Evolutionary conservation across 768 basidiomycete genomes (phyloP).

Genomic region (Amanita molliuscula): DNA sequence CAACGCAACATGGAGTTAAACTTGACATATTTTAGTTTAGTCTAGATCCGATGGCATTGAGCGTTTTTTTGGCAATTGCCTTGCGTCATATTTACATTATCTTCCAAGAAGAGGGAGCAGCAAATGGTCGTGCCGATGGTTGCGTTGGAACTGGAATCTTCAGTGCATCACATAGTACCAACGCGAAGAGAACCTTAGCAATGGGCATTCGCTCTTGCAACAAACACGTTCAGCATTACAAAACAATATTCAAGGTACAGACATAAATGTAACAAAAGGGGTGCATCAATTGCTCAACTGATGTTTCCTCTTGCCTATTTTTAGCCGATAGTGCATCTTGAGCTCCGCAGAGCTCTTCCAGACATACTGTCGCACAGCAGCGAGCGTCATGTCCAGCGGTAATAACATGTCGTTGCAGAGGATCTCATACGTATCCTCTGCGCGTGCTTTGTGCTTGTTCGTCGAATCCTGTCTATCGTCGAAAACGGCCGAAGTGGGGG

Average conservation of each 20-base stretch:
- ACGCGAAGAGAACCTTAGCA: too few species aligned
- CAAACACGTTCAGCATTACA: background rate
- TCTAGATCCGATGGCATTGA: too few species aligned
- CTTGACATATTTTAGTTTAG: too few species aligned
- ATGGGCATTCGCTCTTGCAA: background rate
- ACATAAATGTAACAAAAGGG: background rate
- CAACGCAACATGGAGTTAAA: too few species aligned
- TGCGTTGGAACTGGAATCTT: too few species aligned
- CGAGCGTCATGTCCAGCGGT: slow-evolving; percentile 82
- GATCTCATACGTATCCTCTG: slow-evolving; percentile 77
- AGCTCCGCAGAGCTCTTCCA: slow-evolving; percentile 74
- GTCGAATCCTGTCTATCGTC: background rate
- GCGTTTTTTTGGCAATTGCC: too few species aligned
- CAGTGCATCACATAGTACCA: too few species aligned
- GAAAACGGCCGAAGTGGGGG: background rate
- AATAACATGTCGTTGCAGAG: slow-evolving; percentile 80
- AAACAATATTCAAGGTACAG: background rate
- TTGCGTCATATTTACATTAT: too few species aligned
- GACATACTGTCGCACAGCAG: slow-evolving; percentile 80
- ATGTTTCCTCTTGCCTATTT: slow-evolving; percentile 7
- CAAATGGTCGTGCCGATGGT: too few species aligned
- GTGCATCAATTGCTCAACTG: background rate
- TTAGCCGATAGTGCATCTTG: slow-evolving; percentile 65
- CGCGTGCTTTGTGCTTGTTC: slow-evolving; percentile 14
- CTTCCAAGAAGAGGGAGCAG: too few species aligned